Conservation (phyloP, 768 basidiomycete genomes). For the Chalciporus piperatus region DNA sequence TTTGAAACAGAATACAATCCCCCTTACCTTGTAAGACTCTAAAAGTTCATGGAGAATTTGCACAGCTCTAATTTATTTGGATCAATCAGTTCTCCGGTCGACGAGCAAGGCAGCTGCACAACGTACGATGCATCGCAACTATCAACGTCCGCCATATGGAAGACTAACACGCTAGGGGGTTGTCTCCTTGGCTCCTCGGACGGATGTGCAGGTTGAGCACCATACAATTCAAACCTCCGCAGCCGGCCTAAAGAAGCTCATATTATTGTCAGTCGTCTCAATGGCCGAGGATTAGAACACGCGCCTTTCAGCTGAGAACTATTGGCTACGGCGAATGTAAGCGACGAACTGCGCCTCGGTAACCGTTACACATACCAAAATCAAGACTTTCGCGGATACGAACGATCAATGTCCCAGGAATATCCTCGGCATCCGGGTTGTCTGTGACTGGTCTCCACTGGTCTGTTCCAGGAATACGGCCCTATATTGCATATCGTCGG, state of each 20-base stretch:
- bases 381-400: conserved; percentile 88
- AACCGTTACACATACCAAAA: conserved; percentile 58
- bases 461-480: conserved; percentile 84
- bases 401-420: conserved; percentile 81
- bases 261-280: not conserved
- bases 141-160: conserved; percentile 93
- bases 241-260: conserved; percentile 56
- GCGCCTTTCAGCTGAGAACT: conserved; percentile 88
- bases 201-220: conserved; percentile 75
- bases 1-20: not conserved
- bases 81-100: conserved; percentile 3
- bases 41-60: conserved; percentile 81
- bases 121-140: conserved; percentile 87
- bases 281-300: not conserved
- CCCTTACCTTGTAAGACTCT: conserved; percentile 68
- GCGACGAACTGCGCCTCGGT: not conserved
- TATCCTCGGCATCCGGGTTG: conserved; percentile 78
- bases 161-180: conserved; percentile 75
- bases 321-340: conserved; percentile 57
- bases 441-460: conserved; percentile 90
- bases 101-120: not conserved
- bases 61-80: conserved; percentile 53
- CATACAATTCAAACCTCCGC: conserved; percentile 86
- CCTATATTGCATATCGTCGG: conserved; percentile 40
- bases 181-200: conserved; percentile 81